Evolutionary conservation across 768 basidiomycete genomes (phyloP), one percentile per base, ranked within the genome.

Genomic region (Cyclocybe aegerita): DNA sequence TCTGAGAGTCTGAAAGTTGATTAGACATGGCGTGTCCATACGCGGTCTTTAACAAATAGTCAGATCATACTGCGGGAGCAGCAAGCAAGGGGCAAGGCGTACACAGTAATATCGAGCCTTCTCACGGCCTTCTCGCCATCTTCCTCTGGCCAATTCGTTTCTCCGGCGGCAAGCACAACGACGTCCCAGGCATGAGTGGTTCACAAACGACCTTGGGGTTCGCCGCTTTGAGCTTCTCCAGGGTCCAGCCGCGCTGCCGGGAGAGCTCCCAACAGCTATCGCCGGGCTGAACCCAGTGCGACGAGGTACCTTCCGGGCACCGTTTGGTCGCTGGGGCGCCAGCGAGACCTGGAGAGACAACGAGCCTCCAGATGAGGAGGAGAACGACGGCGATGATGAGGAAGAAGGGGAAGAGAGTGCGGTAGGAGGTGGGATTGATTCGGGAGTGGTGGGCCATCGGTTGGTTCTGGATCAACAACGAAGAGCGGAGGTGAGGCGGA

Each of bases 361-460:
- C 69, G 39, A 86, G 73, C 9, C 84, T 80, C 80, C 82, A 86
- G 52, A 85, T 66, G 47, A 86, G 76, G 9, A 88, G 73, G 36
- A 88, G 74, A 14, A 81, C 52, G 47, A 82, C 84, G 9, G 78
- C 80, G 38, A 87, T 76, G 43, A 86, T 76, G 50, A 88, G 81
- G 71, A 87, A 84, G 70, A 87, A 88, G 6, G 86, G 86, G 59
- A 85, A 83, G 6, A 88, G 72, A 0, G 82, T 76, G 16, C 80
- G 77, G 59, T 86, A 86, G 5, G 80, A 71, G 8, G 66, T 62
- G n/a, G 71, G 59, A 46, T 71, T 73, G 43, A 70, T 16, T 33
- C 59, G 52, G 7, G 65, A 58, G 38, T 65, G 56, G 43, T 60
- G 62, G 39, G 74, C 64, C 58, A 70, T 60, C 12, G 60, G 55